Conservation (phyloP, 805 yeast genomes). For the Pichia phayaonensis region DNA sequence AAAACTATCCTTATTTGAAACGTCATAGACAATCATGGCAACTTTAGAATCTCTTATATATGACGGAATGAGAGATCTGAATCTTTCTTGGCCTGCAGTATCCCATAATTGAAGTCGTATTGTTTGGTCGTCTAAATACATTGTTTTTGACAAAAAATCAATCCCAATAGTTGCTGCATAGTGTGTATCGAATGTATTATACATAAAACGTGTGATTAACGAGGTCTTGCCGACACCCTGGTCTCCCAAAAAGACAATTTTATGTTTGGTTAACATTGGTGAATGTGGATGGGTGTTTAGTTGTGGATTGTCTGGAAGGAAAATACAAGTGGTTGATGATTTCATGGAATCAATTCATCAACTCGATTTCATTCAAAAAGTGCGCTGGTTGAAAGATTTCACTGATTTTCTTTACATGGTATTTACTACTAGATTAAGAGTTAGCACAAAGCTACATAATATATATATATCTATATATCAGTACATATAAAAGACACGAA, state of each 20-base stretch:
- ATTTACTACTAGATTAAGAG: neutral
- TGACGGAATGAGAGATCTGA: slow-evolving; percentile 89
- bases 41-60: slow-evolving; percentile 94
- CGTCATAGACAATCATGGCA: slow-evolving; percentile 95
- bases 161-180: slow-evolving; percentile 97
- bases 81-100: slow-evolving; percentile 96
- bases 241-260: slow-evolving; percentile 95
- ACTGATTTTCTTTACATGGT: no score
- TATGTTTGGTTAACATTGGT: slow-evolving; percentile 55
- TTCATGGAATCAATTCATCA: neutral
- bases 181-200: slow-evolving; percentile 93
- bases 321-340: neutral
- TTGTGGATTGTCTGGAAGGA: neutral
- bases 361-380: neutral
- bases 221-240: slow-evolving; percentile 97
- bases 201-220: slow-evolving; percentile 93
- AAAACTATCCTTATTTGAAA: slow-evolving; percentile 79
- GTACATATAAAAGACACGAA: no score
- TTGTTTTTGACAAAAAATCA: slow-evolving; percentile 85
- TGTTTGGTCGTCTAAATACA: slow-evolving; percentile 94
- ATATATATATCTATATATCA: slow-evolving; percentile 2
- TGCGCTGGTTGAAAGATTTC: neutral
- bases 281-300: neutral
- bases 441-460: neutral
- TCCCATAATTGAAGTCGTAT: slow-evolving; percentile 95